Evolutionary conservation across 345 rosid genomes (phyloP), one percentile per base, ranked within the genome.

Genomic region (Toxicodendron radicans): DNA sequence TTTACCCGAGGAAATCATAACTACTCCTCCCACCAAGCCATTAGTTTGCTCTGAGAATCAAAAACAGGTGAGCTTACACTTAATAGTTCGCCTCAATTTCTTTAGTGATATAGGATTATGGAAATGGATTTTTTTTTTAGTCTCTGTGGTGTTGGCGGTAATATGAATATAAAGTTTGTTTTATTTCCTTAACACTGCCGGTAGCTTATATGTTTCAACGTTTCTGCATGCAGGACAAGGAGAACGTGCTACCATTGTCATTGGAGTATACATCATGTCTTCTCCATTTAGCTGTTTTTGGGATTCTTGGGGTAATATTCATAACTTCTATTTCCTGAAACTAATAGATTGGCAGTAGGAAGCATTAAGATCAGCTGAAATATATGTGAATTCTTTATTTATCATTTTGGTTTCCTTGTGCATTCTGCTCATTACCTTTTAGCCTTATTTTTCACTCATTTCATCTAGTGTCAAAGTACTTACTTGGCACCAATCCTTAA

Each of bases 241-340:
- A 76, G 76, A 35, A 32, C 43, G 63, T 72, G 32, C 75, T 90
- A 80, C 86, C 92, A 51, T 79, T 75, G 49, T 80, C 82, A 54
- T 70, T 85, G 80, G 92, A 89, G 46, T 89, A 87, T 64, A 64
- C 79, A 18, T 84, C 89, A 3, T 89, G 85, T 48, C 86, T 87
- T 10, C 27, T 85, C 69, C 86, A 90, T 86, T 79, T 92, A 54
- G 87, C 97, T 66, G 82, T 87, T 79, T 90, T 92, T 79, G 95
- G 92, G 57, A 89, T 92, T 83, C 87, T 92, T 52, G 95, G 97
- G 89, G 95, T 92, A 85, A 70, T 60, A 9, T 10, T 10, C 41
- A 11, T 21, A 24, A 46, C 58, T 49, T 5, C 60, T 46, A 4
- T 20, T 30, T 20, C 20, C 45, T 30, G 57, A 61, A 48, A 24